Base-by-base conservation (phyloP, 345 rosid genomes). In the Jatropha curcas region DNA sequence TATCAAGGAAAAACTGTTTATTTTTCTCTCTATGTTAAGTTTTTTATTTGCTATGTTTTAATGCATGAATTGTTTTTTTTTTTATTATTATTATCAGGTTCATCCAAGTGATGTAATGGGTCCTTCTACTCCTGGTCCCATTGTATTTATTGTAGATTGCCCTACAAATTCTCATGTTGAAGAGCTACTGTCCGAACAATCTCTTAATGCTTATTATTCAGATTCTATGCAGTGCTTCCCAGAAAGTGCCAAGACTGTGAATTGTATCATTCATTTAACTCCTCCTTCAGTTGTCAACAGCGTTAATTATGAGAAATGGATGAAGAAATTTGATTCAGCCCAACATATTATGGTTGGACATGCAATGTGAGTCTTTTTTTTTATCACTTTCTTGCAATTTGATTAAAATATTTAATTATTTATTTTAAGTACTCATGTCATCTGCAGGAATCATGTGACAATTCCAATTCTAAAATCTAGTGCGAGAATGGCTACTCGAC, bases 71-170 rank as follows among this genome's bases (percentile, higher is more conserved):
- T 35, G 4, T 35, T 57, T 41, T 58, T 45, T 27, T 70, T 79
- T 76, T 1, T 70, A 43, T 22, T 58, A 50, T 68, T 73, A 14
- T 50, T 31, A n/a, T n/a, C 67, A 94, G 97, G 93, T 94, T 75
- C 89, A 92, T 83, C 99, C 99, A 45, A 78, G 92, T 80, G 99
- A 95, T 78, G 99, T 95, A 51, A 90, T 95, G 99, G 99, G 84
- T 53, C 96, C 99, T 76, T 82, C 97, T 51, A 73, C 88, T 77
- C 93, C 94, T 46, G 99, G 98, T 78, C 99, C 98, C n/a, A 73
- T 95, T 69, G 91, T 91, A 51, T 76, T 91, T 67, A 90, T 95
- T 53, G 92, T 91, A 45, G 98, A 95, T 79, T 94, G 98, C 90
- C 98, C 97, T 64, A 89, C 97, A 57, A 83, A 82, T 66, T 86